Percentiles rank a stretch among this genome's conserved stretches.
phyloP scores from a whole-genome alignment of 495 filamentous ascomycete species.

The Talaromyces stipitatus region DNA sequence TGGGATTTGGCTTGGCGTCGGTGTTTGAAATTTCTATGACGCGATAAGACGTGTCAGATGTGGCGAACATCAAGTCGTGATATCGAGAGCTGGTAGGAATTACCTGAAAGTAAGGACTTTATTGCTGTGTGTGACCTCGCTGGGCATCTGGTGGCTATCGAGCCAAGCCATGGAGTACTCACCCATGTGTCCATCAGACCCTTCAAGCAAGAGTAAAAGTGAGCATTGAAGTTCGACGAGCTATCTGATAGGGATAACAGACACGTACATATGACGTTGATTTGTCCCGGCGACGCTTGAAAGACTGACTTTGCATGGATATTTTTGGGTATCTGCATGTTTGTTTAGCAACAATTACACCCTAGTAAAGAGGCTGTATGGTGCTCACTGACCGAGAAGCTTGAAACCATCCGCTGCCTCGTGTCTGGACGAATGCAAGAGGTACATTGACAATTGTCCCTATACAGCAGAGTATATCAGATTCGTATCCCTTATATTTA shows the following conservation, averaged over 20 bases:
- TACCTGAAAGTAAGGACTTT: constrained; percentile 13
- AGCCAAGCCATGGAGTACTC: constrained; percentile 48
- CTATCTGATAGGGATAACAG: not conserved
- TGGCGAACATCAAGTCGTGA: not conserved
- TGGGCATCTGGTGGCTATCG: constrained; percentile 16
- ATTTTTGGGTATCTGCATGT: constrained; percentile 42
- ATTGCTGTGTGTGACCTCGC: constrained; percentile 19
- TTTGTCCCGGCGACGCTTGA: constrained; percentile 17
- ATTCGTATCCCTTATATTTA: not conserved
- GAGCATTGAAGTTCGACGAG: not conserved
- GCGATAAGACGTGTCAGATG: constrained; percentile 1
- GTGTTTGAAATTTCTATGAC: constrained; percentile 21
- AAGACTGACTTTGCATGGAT: constrained; percentile 29
- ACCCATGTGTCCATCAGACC: constrained; percentile 46
- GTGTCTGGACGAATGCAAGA: constrained; percentile 72
- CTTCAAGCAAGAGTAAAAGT: constrained; percentile 9
- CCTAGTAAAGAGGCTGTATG: constrained; percentile 7
- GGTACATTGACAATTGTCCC: constrained; percentile 75
- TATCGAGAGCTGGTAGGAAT: not conserved
- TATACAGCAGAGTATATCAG: constrained; percentile 16
- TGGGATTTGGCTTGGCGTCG: constrained; percentile 18
- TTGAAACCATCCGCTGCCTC: constrained; percentile 64
- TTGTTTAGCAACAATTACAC: constrained; percentile 9
- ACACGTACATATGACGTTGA: constrained; percentile 20
- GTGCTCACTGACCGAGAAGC: constrained; percentile 49